phyloP scores from a whole-genome alignment of 2,329 filamentous ascomycete genomes.

The Sphaerostilbella broomeana region DNA sequence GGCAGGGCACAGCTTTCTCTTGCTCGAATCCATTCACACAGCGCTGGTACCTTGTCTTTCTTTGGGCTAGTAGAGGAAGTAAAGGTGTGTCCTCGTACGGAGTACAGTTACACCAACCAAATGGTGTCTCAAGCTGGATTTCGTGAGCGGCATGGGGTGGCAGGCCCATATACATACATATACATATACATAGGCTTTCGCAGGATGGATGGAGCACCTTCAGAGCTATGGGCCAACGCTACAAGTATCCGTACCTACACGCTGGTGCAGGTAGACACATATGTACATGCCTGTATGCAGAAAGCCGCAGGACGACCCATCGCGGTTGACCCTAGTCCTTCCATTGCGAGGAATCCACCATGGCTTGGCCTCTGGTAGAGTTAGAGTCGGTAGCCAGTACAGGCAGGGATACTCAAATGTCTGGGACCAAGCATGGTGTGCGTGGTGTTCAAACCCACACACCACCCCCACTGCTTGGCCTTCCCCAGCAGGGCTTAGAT shows the following conservation, averaged over 20 bases:
- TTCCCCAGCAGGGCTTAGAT: constrained; percentile 8
- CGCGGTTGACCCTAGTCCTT: constrained; percentile 8
- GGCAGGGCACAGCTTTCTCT: constrained; percentile 8
- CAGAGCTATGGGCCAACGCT: too few species aligned
- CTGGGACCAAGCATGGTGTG: constrained; percentile 9
- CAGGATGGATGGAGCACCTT: too few species aligned
- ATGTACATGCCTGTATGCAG: too few species aligned
- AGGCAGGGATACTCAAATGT: constrained; percentile 9
- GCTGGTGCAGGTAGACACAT: constrained; percentile 7
- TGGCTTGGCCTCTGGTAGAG: constrained; percentile 4
- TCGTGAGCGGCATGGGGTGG: constrained; percentile 10
- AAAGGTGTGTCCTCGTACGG: constrained; percentile 9
- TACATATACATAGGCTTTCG: too few species aligned
- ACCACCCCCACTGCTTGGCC: not conserved
- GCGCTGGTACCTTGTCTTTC: constrained; percentile 5
- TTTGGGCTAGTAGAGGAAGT: constrained; percentile 2
- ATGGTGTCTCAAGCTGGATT: constrained; percentile 11
- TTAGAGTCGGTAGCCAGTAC: constrained; percentile 6
- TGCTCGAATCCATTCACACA: constrained; percentile 11
- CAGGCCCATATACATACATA: constrained; percentile 9
- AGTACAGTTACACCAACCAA: constrained; percentile 12
- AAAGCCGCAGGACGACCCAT: constrained; percentile 9
- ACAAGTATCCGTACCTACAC: too few species aligned
- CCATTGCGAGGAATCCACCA: constrained; percentile 8
- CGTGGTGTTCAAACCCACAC: not conserved